These are phyloP conservation scores for Rhodotorula sp. DNA, from an alignment of 1,284 basidiomycete genomes.

Conservation along the genomic window DNA sequence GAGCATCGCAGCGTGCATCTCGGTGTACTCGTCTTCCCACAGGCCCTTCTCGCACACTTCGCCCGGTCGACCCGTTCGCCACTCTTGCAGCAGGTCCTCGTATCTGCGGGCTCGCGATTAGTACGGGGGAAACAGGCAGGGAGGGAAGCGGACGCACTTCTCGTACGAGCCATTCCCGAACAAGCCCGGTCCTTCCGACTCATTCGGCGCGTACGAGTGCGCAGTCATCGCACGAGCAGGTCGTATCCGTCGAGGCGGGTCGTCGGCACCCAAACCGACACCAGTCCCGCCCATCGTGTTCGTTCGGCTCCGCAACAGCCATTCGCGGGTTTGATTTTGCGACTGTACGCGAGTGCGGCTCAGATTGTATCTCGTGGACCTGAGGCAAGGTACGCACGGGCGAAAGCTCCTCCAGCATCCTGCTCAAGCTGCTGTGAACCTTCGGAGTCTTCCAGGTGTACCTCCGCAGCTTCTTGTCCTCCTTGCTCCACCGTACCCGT, in stretches of 20 bases:
- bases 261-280: conserved; percentile 19
- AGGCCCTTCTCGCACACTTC: conserved; percentile 7
- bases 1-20: conserved; percentile 25
- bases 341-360: neutral
- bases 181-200: conserved; percentile 10
- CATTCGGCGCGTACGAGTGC: neutral
- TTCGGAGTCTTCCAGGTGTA: conserved; percentile 24
- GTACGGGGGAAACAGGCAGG: too few relatives aligned
- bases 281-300: conserved; percentile 4
- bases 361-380: neutral
- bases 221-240: neutral
- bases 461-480: conserved; percentile 20
- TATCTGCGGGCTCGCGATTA: conserved; percentile 5
- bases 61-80: conserved; percentile 21
- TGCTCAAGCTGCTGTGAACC: conserved; percentile 16
- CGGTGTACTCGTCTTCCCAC: conserved; percentile 29
- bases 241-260: conserved; percentile 19
- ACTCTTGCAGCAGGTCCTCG: conserved; percentile 24
- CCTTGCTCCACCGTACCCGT: conserved; percentile 11
- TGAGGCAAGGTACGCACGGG: conserved; percentile 1
- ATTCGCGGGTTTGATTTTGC: conserved; percentile 3
- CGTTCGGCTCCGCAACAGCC: conserved; percentile 13
- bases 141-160: conserved; percentile 5
- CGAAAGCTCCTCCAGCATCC: conserved; percentile 2
- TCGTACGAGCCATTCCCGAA: conserved; percentile 1